Evolutionary conservation across 164 flowering plant species (phyloP).

Genomic region (Kingdonia uniflora): DNA sequence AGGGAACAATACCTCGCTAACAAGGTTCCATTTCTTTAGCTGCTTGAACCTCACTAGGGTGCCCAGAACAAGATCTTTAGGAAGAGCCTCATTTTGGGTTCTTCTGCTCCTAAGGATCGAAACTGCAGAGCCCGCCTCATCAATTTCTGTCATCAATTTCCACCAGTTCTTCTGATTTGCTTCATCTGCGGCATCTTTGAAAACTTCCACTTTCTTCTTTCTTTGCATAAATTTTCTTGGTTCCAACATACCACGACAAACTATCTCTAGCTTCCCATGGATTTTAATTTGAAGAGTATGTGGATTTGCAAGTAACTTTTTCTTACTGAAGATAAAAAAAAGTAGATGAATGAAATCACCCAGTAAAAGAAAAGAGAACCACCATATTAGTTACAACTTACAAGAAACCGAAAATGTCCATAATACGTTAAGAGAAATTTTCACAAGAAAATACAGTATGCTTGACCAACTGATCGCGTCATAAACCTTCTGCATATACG

Average conservation of each 20-base stretch:
- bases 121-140: conserved; percentile 72
- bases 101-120: conserved; percentile 43
- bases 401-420: too few relatives aligned
- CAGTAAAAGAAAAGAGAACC: not conserved
- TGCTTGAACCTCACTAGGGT: conserved; percentile 89
- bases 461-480: too few relatives aligned
- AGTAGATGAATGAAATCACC: not conserved
- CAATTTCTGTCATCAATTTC: conserved; percentile 80
- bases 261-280: conserved; percentile 29
- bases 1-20: conserved; percentile 55
- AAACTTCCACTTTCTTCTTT: conserved; percentile 62
- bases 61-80: conserved; percentile 71
- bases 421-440: too few relatives aligned
- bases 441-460: too few relatives aligned
- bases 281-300: conserved; percentile 16
- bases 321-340: conserved; percentile 24
- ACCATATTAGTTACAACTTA: too few relatives aligned
- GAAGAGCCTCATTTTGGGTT: conserved; percentile 37
- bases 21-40: conserved; percentile 86
- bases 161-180: conserved; percentile 82
- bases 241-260: conserved; percentile 70
- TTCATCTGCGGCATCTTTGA: conserved; percentile 81
- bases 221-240: conserved; percentile 87
- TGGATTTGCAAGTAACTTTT: conserved; percentile 14
- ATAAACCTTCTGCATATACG: too few relatives aligned